phyloP scores from a whole-genome alignment of 139 green algal genomes.

The Chlamydomonas incerta region DNA sequence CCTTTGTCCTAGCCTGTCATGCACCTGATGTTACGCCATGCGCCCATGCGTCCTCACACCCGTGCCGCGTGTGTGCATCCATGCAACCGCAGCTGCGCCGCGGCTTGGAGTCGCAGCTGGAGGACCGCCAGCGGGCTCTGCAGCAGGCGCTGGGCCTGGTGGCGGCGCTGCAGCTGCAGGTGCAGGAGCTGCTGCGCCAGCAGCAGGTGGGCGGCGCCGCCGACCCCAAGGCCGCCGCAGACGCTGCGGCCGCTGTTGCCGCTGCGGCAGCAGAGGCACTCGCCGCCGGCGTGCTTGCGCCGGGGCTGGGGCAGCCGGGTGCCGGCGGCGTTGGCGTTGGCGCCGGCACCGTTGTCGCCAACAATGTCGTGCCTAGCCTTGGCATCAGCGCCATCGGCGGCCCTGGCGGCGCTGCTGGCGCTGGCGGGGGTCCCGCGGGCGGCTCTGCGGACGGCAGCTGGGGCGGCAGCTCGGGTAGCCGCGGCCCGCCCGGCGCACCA shows the following conservation, averaged over 20 bases:
- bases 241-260: not conserved
- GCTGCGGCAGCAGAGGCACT: not conserved
- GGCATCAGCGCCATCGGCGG: not conserved
- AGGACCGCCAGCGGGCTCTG: not conserved
- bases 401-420: no score
- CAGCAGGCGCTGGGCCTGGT: slow-evolving; percentile 19
- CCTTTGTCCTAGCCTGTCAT: not conserved
- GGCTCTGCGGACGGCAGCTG: not conserved
- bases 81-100: not conserved
- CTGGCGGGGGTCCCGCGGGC: not conserved
- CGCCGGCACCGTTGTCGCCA: not conserved
- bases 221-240: not conserved
- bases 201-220: not conserved
- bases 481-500: no score
- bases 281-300: not conserved
- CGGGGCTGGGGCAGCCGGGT: no score
- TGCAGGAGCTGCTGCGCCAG: not conserved
- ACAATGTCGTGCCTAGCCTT: slow-evolving; percentile 23
- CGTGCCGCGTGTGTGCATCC: not conserved
- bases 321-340: not conserved
- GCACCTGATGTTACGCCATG: not conserved
- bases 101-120: slow-evolving; percentile 1
- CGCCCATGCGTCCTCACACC: not conserved
- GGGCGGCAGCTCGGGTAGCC: no score
- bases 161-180: slow-evolving; percentile 13